Conservation (phyloP, 495 filamentous ascomycete species). For the Tuber melanosporum region DNA sequence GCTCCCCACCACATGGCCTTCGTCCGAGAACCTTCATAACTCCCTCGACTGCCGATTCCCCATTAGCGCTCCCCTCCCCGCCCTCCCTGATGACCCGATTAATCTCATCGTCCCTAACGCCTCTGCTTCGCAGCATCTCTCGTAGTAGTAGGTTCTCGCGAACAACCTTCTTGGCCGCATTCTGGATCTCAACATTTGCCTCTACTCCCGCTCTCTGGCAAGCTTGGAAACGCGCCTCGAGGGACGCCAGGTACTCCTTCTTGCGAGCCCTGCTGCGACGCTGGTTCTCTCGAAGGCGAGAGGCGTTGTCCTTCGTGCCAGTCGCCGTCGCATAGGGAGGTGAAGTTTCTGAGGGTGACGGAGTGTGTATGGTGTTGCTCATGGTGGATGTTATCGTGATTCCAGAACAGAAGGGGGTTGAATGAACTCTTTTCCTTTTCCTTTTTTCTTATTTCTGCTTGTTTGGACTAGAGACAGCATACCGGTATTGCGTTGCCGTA, state of each 20-base stretch:
- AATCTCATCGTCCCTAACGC: constrained; percentile 47
- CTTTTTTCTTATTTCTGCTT: neutral
- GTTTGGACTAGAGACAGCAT: neutral
- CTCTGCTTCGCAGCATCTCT: constrained; percentile 46
- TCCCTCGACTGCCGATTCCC: constrained; percentile 27
- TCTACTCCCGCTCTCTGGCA: constrained; percentile 55
- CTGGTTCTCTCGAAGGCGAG: constrained; percentile 71
- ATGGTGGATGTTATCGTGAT: neutral
- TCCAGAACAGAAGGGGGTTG: neutral
- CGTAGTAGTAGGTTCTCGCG: constrained; percentile 58
- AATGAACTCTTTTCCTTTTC: neutral
- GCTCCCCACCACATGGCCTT: constrained; percentile 25
- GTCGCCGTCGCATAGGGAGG: neutral
- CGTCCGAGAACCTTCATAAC: constrained; percentile 31
- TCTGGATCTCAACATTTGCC: constrained; percentile 57
- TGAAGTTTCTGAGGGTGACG: constrained; percentile 6
- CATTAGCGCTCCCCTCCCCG: constrained; percentile 22
- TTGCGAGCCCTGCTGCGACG: constrained; percentile 67
- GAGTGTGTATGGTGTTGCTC: constrained; percentile 6
- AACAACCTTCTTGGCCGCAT: constrained; percentile 56
- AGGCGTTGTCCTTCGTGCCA: constrained; percentile 27
- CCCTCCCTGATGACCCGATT: constrained; percentile 38
- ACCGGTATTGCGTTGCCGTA: neutral
- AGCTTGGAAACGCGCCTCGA: constrained; percentile 59
- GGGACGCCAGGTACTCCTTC: constrained; percentile 66